Evolutionary conservation across 108 stramenopile species (phyloP), one percentile per base, ranked within the genome.

Genomic region (Mediolabrus comicus): DNA sequence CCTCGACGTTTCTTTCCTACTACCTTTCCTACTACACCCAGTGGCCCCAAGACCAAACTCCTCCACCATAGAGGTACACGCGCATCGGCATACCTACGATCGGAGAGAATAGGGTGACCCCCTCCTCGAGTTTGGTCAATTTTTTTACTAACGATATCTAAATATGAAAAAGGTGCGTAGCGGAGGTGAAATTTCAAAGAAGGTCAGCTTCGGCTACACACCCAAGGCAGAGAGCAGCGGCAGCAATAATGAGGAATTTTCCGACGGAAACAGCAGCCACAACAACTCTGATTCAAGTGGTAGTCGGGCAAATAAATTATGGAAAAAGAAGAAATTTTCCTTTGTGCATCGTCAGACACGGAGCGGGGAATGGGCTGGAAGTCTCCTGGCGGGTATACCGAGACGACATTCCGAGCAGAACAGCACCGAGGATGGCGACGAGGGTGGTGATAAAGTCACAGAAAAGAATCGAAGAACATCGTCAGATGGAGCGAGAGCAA

Each of bases 381-480:
- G 43, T 8, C 55, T 57, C 25, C 6, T 7, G 22, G 5, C 29
- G 25, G 41, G 63, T n/a, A 39, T 41, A 4, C 43, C 60, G 4
- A 39, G 35, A 19, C 60, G 60, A 29, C 38, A 25, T 43, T 69
- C 68, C 0, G 51, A 53, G n/a, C n/a, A n/a, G n/a, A n/a, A n/a
- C n/a, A n/a, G n/a, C n/a, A n/a, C n/a, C n/a, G n/a, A n/a, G n/a
- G n/a, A n/a, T n/a, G n/a, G n/a, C n/a, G n/a, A n/a, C n/a, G n/a
- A n/a, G n/a, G n/a, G n/a, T n/a, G n/a, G n/a, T 53, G 61, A 26
- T 59, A 29, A 59, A 6, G 22, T 16, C 3, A 4, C 5, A 16
- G 9, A n/a, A 10, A 51, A 3, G 12, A 33, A 35, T 32, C 14
- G 12, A 59, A 59, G 27, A 24, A 16, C 28, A 29, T 29, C 27